These are phyloP conservation scores for Beauveria varroae DNA, from an alignment of 2,329 filamentous ascomycete species.

Conservation along the genomic window DNA sequence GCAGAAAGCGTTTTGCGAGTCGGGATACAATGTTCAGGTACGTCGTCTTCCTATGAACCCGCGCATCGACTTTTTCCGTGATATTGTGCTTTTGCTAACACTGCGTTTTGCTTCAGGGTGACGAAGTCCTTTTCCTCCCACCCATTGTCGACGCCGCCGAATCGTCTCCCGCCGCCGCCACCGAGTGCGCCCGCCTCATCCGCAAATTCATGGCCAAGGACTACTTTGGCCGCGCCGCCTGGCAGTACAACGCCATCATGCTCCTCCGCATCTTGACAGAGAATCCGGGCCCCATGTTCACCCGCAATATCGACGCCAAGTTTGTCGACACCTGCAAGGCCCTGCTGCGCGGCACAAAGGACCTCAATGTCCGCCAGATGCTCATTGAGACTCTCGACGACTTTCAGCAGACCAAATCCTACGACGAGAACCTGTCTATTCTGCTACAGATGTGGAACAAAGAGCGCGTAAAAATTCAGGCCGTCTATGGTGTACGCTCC, in stretches of 20 bases:
- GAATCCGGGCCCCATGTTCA: slow-evolving; percentile 86
- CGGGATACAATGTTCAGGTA: slow-evolving; percentile 53
- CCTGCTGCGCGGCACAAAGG: slow-evolving; percentile 61
- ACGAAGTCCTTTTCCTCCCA: slow-evolving; percentile 88
- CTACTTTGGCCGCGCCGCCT: slow-evolving; percentile 55
- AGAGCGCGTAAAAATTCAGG: slow-evolving; percentile 63
- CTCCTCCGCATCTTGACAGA: slow-evolving; percentile 84
- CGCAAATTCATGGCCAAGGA: slow-evolving; percentile 75
- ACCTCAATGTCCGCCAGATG: slow-evolving; percentile 75
- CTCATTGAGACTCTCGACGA: slow-evolving; percentile 78
- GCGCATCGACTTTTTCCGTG: slow-evolving; percentile 7
- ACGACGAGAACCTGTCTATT: slow-evolving; percentile 65
- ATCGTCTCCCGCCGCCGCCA: slow-evolving; percentile 78
- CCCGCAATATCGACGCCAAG: slow-evolving; percentile 79
- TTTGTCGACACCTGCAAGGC: slow-evolving; percentile 73
- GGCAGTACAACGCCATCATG: slow-evolving; percentile 96
- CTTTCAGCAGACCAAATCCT: slow-evolving; percentile 62
- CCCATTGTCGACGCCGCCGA: slow-evolving; percentile 92
- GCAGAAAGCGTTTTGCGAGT: slow-evolving; percentile 76
- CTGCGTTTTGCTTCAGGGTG: slow-evolving; percentile 45
- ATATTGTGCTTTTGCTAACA: background rate
- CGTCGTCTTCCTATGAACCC: slow-evolving; percentile 20
- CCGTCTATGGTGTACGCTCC: slow-evolving; percentile 40
- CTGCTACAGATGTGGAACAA: slow-evolving; percentile 83
- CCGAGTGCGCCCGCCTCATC: slow-evolving; percentile 71